phyloP scores from a whole-genome alignment of 1,284 basidiomycete genomes.

The Leccinum fallax region DNA sequence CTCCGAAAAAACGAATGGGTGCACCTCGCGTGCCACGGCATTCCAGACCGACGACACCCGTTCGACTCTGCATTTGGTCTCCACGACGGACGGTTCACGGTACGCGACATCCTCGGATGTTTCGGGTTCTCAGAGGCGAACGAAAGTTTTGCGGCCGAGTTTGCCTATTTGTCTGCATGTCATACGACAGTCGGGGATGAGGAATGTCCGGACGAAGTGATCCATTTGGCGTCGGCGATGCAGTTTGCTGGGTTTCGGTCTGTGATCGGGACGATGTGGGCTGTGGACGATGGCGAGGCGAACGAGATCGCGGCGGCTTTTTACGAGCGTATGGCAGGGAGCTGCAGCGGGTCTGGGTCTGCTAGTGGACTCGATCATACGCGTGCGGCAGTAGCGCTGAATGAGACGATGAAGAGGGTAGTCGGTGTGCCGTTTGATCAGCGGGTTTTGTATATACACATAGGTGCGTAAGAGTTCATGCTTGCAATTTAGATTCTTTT shows the following conservation, averaged over 20 bases:
- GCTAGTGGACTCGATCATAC: neutral
- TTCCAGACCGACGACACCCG: neutral
- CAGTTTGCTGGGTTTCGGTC: neutral
- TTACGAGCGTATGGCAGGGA: neutral
- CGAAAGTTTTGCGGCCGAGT: neutral
- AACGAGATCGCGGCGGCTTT: neutral
- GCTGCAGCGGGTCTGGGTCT: neutral
- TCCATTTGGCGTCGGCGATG: neutral
- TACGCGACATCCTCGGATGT: neutral
- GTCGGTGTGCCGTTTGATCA: neutral
- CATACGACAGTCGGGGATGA: neutral
- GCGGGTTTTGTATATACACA: neutral
- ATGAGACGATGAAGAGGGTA: neutral
- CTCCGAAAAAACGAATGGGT: neutral
- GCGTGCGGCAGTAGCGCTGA: neutral
- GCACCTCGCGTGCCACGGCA: neutral
- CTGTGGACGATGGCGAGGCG: neutral
- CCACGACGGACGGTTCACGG: neutral
- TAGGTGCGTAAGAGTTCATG: neutral
- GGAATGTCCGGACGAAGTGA: neutral
- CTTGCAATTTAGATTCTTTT: too few species aligned
- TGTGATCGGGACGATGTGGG: neutral
- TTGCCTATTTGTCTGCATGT: neutral
- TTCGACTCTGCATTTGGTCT: neutral
- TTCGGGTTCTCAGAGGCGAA: neutral